A percentile compares a stretch with the other conserved stretches of the same genome.
Evolutionary conservation across 2,329 filamentous ascomycete species (phyloP).

Genomic region (Colletotrichum magnum): DNA sequence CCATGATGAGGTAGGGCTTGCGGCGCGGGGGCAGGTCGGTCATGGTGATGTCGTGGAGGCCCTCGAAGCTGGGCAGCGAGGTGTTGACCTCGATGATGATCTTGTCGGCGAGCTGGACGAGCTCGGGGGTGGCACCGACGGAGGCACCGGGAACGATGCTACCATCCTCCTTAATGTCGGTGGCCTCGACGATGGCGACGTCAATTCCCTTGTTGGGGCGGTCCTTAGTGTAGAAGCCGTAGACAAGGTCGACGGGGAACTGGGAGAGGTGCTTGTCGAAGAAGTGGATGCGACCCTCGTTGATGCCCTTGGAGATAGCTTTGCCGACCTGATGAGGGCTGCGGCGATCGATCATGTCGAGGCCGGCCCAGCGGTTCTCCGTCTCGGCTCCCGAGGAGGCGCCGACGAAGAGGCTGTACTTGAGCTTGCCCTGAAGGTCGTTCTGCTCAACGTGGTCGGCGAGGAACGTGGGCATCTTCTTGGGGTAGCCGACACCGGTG

Average conservation of each 20-base stretch:
- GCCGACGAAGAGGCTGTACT: slow-evolving; percentile 90
- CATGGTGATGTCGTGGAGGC: slow-evolving; percentile 91
- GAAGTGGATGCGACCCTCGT: slow-evolving; percentile 89
- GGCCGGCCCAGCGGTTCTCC: slow-evolving; percentile 89
- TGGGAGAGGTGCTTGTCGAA: slow-evolving; percentile 95
- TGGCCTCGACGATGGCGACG: slow-evolving; percentile 88
- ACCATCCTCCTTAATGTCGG: slow-evolving; percentile 88
- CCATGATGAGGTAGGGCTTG: slow-evolving; percentile 89
- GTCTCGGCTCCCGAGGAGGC: slow-evolving; percentile 92
- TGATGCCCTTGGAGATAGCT: slow-evolving; percentile 91
- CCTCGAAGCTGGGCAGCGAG: slow-evolving; percentile 85
- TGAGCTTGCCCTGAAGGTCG: slow-evolving; percentile 84
- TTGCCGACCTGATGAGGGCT: slow-evolving; percentile 92
- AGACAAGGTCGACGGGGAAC: slow-evolving; percentile 90
- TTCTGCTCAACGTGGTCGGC: slow-evolving; percentile 94
- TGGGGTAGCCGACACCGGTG: slow-evolving; percentile 90
- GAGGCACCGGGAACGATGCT: slow-evolving; percentile 90
- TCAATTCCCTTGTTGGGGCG: slow-evolving; percentile 82
- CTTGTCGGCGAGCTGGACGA: slow-evolving; percentile 92
- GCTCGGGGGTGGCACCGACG: slow-evolving; percentile 87
- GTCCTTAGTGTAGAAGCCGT: slow-evolving; percentile 89
- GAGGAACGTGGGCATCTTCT: slow-evolving; percentile 86
- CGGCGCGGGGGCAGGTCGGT: slow-evolving; percentile 85
- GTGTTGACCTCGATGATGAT: slow-evolving; percentile 95
- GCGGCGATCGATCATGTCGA: slow-evolving; percentile 92